Evolutionary conservation across 2,329 filamentous ascomycete species (phyloP).

Genomic region (Macroventuria anomochaeta): DNA sequence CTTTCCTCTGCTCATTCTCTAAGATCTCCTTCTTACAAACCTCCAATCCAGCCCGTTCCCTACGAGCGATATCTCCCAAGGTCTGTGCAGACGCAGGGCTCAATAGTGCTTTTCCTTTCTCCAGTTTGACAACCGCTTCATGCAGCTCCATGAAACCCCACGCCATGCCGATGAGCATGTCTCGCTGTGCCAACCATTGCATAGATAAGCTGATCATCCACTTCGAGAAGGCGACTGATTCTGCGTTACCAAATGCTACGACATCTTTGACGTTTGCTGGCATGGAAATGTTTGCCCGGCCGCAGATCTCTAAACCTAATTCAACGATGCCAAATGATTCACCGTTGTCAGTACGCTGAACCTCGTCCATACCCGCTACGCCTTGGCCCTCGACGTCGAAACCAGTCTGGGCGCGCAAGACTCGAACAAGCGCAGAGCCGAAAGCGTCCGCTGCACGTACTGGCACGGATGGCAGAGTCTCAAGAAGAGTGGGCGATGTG

Average conservation of each 20-base stretch:
- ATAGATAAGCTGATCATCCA: constrained; percentile 25
- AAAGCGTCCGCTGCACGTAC: constrained; percentile 42
- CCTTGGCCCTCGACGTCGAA: constrained; percentile 46
- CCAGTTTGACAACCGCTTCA: constrained; percentile 10
- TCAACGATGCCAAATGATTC: constrained; percentile 41
- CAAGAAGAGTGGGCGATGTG: constrained; percentile 47
- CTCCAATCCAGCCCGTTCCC: constrained; percentile 19
- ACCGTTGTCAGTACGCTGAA: constrained; percentile 32
- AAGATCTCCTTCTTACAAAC: constrained; percentile 17
- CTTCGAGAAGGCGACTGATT: constrained; percentile 47
- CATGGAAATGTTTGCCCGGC: constrained; percentile 15
- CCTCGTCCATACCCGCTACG: constrained; percentile 53
- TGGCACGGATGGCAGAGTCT: constrained; percentile 47
- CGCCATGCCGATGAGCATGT: constrained; percentile 43
- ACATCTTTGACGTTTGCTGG: constrained; percentile 34
- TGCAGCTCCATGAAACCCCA: constrained; percentile 42
- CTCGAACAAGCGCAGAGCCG: constrained; percentile 46
- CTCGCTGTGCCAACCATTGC: constrained; percentile 28
- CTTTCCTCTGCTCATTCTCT: not conserved
- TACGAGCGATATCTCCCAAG: constrained; percentile 15
- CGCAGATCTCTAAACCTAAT: constrained; percentile 42
- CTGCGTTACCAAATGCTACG: constrained; percentile 35
- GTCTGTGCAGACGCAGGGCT: not conserved
- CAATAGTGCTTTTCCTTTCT: not conserved
- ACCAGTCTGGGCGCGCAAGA: constrained; percentile 51